phyloP scores from a whole-genome alignment of 2,329 filamentous ascomycete species.

The Sclerotinia spermophila region DNA sequence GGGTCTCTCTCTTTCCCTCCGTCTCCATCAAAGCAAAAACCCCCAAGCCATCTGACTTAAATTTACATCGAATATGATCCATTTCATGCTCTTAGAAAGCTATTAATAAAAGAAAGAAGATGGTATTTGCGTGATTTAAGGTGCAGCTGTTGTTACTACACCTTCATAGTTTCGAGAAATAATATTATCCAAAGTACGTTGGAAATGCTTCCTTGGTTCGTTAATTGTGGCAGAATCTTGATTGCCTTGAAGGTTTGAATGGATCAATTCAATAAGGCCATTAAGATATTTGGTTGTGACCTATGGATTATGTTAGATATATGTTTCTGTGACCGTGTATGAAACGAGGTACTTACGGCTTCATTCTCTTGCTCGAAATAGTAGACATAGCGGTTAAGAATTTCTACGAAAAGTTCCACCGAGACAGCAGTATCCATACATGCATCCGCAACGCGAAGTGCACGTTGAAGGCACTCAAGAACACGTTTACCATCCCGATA shows the following conservation, averaged over 20 bases:
- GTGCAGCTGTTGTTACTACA: constrained; percentile 51
- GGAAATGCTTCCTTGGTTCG: constrained; percentile 87
- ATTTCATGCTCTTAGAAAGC: constrained; percentile 6
- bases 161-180: constrained; percentile 88
- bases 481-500: constrained; percentile 98
- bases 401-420: constrained; percentile 97
- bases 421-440: constrained; percentile 99
- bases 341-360: constrained; percentile 55
- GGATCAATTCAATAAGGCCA: constrained; percentile 94
- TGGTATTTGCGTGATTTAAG: neutral
- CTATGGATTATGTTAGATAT: constrained; percentile 36
- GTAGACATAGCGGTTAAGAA: constrained; percentile 96
- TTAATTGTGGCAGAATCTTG: constrained; percentile 79
- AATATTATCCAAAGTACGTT: constrained; percentile 93
- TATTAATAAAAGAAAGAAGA: constrained; percentile 8
- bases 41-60: constrained; percentile 15
- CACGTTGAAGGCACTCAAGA: constrained; percentile 91
- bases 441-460: constrained; percentile 91
- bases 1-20: neutral
- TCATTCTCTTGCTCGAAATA: constrained; percentile 99
- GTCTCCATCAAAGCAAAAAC: neutral
- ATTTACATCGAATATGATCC: constrained; percentile 20
- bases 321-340: constrained; percentile 14
- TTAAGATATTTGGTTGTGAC: constrained; percentile 97
- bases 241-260: constrained; percentile 88